Conservation (phyloP, 2,329 filamentous ascomycete species). For the Penicillium oxalicum region DNA sequence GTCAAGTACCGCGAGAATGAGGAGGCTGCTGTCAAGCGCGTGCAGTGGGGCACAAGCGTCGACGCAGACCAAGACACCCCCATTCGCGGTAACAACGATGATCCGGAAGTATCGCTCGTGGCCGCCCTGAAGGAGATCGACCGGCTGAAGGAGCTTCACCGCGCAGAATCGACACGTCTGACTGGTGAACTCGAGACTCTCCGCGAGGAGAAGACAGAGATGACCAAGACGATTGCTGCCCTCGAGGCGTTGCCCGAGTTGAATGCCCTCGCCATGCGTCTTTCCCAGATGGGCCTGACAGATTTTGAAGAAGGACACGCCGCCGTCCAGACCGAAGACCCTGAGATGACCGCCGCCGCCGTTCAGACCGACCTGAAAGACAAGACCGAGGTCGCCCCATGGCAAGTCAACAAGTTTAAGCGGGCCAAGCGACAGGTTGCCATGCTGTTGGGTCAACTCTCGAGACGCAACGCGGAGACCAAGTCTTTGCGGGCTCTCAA, state of each 20-base stretch:
- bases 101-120: not conserved
- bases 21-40: not conserved
- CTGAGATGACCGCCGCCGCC: not conserved
- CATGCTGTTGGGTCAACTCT: too few relatives aligned
- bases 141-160: not conserved
- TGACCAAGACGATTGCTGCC: too few relatives aligned
- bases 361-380: not conserved
- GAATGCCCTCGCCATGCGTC: not conserved
- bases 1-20: not conserved
- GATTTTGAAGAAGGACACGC: not conserved
- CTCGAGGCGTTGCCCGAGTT: not conserved
- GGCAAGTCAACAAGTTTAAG: too few relatives aligned
- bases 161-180: too few relatives aligned
- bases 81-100: not conserved
- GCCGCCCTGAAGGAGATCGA: conserved; percentile 1
- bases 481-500: too few relatives aligned
- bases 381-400: too few relatives aligned
- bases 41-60: not conserved
- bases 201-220: too few relatives aligned
- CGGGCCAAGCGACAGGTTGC: too few relatives aligned
- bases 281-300: not conserved
- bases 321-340: not conserved
- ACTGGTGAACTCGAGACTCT: too few relatives aligned
- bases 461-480: too few relatives aligned
- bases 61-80: not conserved